A percentile compares a stretch with the other conserved stretches of the same genome.
Evolutionary conservation across 768 basidiomycete genomes (phyloP).

Genomic region (Xanthoconium stramineum): DNA sequence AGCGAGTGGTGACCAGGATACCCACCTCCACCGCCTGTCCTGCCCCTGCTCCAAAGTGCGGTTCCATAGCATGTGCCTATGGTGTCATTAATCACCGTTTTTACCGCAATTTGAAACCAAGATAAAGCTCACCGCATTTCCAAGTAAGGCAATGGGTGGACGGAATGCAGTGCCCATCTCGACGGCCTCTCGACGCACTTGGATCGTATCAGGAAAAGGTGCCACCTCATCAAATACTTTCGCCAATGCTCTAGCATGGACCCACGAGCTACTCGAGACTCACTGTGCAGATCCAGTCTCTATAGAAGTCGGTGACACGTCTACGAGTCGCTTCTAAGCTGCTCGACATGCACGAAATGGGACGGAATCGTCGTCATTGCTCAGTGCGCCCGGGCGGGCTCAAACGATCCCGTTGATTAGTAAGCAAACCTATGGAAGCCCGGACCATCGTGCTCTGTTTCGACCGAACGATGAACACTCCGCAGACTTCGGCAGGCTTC

Average conservation of each 20-base stretch:
- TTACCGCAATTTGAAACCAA: not conserved
- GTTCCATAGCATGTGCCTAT: constrained; percentile 47
- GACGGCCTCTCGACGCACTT: constrained; percentile 37
- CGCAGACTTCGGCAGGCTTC: too few species aligned
- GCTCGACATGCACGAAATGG: too few species aligned
- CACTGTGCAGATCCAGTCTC: too few species aligned
- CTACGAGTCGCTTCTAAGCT: too few species aligned
- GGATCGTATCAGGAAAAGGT: not conserved
- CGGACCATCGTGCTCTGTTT: too few species aligned
- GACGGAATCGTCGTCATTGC: too few species aligned
- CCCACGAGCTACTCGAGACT: too few species aligned
- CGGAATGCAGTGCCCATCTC: constrained; percentile 46
- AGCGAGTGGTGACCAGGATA: not conserved
- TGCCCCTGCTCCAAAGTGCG: constrained; percentile 47
- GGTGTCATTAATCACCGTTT: not conserved
- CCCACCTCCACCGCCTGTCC: constrained; percentile 50
- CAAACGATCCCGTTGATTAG: too few species aligned
- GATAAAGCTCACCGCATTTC: constrained; percentile 42
- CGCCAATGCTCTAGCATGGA: constrained; percentile 5
- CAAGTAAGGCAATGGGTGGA: constrained; percentile 44
- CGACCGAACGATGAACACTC: too few species aligned
- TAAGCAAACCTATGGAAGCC: too few species aligned
- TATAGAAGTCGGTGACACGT: too few species aligned
- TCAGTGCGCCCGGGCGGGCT: too few species aligned
- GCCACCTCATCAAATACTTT: constrained; percentile 3